Evolutionary conservation across 2,329 filamentous ascomycete genomes (phyloP), one percentile per base, ranked within the genome.

Genomic region (Colletotrichum endophyticum): DNA sequence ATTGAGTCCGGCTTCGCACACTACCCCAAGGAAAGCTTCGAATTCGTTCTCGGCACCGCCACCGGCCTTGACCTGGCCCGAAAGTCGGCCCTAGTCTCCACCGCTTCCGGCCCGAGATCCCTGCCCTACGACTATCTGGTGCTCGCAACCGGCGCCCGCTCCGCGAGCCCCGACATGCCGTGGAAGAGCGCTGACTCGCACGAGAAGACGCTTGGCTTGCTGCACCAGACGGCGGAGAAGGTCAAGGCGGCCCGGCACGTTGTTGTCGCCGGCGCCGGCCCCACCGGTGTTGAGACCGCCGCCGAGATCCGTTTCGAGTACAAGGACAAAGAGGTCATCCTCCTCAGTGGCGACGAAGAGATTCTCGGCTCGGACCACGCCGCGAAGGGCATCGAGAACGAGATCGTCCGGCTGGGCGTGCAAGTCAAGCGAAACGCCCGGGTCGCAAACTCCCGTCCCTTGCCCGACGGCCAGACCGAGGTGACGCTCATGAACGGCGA

Each of bases 231-330:
- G 3, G 84, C 86, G 57, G 82, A 84, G 11, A 83, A 83, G 66
- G 85, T 92, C 72, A 79, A 80, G 49, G 82, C 83, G 3, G 91
- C 91, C 6, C 84, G 84, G 76, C 88, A 89, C 81, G 87, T 92
- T 79, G 86, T 92, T 73, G 83, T 92, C n/a, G 91, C 86, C 5
- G 91, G 91, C 66, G 90, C 87, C 2, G 91, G 91, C 53, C 79
- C 88, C 63, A 92, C 91, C 3, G 91, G 91, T 70, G 86, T 91
- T 70, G 91, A 92, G 83, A 81, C 87, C 6, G 88, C 89, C 3
- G 90, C 87, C 56, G 91, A 92, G 84, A 86, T 92, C 30, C 87
- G 85, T 64, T 88, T 85, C 81, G 88, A 88, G 78, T 92, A 86
- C 81, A 87, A 86, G 78, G 83, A 85, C 28, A 90, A 90, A 78